These are phyloP conservation scores for Trichoderma asperelloides DNA, from an alignment of 495 filamentous ascomycete species.

Conservation along the genomic window DNA sequence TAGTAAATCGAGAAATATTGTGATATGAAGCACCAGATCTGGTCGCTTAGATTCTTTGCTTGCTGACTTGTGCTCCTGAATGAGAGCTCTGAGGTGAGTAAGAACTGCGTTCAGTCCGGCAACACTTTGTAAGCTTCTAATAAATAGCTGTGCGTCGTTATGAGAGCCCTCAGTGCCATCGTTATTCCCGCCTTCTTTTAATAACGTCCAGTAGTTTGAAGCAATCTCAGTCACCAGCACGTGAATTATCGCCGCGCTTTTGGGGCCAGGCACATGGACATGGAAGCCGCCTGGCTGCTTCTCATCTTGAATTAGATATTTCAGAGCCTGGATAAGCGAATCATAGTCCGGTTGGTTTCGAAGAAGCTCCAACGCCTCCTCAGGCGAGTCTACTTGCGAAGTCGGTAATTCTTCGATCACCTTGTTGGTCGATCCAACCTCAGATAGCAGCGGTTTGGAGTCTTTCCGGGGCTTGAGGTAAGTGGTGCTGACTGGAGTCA, in stretches of 20 bases:
- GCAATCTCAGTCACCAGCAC: slow-evolving; percentile 59
- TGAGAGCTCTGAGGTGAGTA: slow-evolving; percentile 46
- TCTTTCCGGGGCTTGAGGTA: slow-evolving; percentile 19
- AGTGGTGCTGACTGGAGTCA: slow-evolving; percentile 39
- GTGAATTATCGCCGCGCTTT: slow-evolving; percentile 61
- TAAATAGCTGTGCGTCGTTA: slow-evolving; percentile 35
- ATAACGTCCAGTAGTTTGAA: slow-evolving; percentile 65
- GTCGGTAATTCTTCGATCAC: slow-evolving; percentile 14
- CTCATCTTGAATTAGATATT: slow-evolving; percentile 35
- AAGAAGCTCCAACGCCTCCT: slow-evolving; percentile 55
- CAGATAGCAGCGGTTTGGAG: slow-evolving; percentile 12
- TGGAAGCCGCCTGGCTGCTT: slow-evolving; percentile 36
- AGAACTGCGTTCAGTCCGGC: slow-evolving; percentile 63
- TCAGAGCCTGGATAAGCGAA: slow-evolving; percentile 42
- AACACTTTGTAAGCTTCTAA: slow-evolving; percentile 62
- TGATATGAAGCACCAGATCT: slow-evolving; percentile 30
- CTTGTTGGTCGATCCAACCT: slow-evolving; percentile 16
- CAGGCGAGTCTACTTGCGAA: slow-evolving; percentile 29
- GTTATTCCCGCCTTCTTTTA: slow-evolving; percentile 34
- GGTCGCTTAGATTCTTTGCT: slow-evolving; percentile 24
- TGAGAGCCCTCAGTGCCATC: slow-evolving; percentile 9
- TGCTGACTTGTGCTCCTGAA: slow-evolving; percentile 34
- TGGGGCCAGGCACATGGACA: slow-evolving; percentile 53
- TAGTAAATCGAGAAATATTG: slow-evolving; percentile 33
- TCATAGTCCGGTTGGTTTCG: slow-evolving; percentile 54